Evolutionary conservation across 2,329 filamentous ascomycete species (phyloP).

Genomic region (Monosporascus sp.): DNA sequence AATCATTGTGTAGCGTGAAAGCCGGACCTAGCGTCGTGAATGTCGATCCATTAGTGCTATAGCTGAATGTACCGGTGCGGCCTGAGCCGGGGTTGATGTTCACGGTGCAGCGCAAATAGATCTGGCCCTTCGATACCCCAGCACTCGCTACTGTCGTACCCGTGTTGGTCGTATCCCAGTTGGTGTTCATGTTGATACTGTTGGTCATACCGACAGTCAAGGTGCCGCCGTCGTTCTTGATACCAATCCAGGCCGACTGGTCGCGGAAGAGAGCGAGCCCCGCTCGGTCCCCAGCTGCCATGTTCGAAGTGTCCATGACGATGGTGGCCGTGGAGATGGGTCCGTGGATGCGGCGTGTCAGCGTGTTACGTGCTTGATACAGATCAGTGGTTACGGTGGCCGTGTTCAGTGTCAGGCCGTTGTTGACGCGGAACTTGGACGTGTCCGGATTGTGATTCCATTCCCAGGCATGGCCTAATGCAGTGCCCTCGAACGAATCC

Average conservation of each 20-base stretch:
- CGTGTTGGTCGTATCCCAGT: slow-evolving; percentile 22
- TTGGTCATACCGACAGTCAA: slow-evolving; percentile 30
- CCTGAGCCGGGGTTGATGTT: slow-evolving; percentile 28
- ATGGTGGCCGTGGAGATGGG: slow-evolving; percentile 44
- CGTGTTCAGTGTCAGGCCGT: slow-evolving; percentile 42
- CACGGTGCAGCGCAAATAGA: slow-evolving; percentile 33
- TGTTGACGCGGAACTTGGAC: slow-evolving; percentile 36
- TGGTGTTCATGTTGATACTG: slow-evolving; percentile 32
- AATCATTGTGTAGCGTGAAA: slow-evolving; percentile 34
- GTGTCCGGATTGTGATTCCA: slow-evolving; percentile 59
- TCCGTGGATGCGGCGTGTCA: slow-evolving; percentile 42
- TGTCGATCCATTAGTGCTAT: slow-evolving; percentile 36
- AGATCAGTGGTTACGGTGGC: slow-evolving; percentile 48
- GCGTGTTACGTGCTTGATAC: slow-evolving; percentile 40
- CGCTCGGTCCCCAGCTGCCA: slow-evolving; percentile 46
- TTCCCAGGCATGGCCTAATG: slow-evolving; percentile 45
- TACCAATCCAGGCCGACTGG: slow-evolving; percentile 45
- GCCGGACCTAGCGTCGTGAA: slow-evolving; percentile 30
- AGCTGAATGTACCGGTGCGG: slow-evolving; percentile 31
- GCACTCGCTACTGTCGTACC: slow-evolving; percentile 25
- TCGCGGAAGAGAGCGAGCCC: slow-evolving; percentile 51
- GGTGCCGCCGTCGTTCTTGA: slow-evolving; percentile 32
- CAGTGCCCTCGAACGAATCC: slow-evolving; percentile 39
- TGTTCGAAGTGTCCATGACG: slow-evolving; percentile 40
- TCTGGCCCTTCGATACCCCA: slow-evolving; percentile 23